These are phyloP conservation scores for Colletotrichum cuscutae DNA, from an alignment of 2,329 filamentous ascomycete species.

Conservation along the genomic window DNA sequence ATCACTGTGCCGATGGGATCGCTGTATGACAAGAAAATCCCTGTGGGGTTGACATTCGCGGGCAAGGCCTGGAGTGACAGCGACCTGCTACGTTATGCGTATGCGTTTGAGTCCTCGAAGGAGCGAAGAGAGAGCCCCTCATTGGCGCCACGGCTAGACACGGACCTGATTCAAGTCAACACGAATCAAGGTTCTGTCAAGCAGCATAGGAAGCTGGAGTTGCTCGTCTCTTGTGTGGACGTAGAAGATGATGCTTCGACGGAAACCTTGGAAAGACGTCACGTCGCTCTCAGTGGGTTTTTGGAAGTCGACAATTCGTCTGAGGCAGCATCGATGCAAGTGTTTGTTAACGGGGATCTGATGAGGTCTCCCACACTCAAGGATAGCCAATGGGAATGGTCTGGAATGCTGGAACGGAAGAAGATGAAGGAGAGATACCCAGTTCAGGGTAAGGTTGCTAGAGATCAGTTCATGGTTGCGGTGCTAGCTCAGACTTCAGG, in stretches of 20 bases:
- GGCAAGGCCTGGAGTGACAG: slow-evolving; percentile 58
- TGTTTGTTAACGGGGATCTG: slow-evolving; percentile 12
- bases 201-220: not conserved
- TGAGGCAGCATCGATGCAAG: not conserved
- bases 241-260: not conserved
- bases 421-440: slow-evolving; percentile 3
- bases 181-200: not conserved
- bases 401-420: not conserved
- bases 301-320: not conserved
- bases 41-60: slow-evolving; percentile 63
- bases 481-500: not conserved
- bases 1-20: slow-evolving; percentile 64
- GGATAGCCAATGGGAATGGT: not conserved
- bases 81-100: slow-evolving; percentile 39
- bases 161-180: not conserved
- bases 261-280: not conserved
- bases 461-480: slow-evolving; percentile 22
- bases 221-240: not conserved
- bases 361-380: not conserved
- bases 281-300: not conserved
- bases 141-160: not conserved
- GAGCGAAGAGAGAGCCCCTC: slow-evolving; percentile 1
- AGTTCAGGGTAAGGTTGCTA: not conserved
- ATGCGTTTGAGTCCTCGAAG: slow-evolving; percentile 13
- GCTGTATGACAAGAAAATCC: slow-evolving; percentile 57